Conservation (phyloP, 2,329 filamentous ascomycete genomes). For the Coniochaeta hoffmannii region DNA sequence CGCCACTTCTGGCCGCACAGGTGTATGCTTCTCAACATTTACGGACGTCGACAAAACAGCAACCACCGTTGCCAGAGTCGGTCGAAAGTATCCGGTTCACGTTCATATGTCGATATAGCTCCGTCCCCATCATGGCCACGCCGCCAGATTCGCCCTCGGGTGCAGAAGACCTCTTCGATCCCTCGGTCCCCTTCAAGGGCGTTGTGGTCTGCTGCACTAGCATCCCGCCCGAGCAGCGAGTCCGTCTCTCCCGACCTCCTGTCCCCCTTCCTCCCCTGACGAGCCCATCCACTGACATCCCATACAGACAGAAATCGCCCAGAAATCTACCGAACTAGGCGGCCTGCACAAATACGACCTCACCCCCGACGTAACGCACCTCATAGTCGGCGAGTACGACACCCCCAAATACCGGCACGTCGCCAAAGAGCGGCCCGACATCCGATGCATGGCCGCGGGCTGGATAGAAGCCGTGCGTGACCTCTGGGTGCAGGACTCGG, state of each 20-base stretch:
- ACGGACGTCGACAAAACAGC: background rate
- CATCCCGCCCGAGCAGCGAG: constrained; percentile 70
- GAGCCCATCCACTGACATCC: background rate
- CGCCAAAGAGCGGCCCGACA: constrained; percentile 78
- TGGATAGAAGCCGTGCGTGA: constrained; percentile 79
- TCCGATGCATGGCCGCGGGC: constrained; percentile 71
- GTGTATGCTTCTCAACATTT: background rate
- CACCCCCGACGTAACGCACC: constrained; percentile 91
- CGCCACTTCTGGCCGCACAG: background rate
- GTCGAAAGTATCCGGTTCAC: background rate
- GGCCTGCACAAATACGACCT: constrained; percentile 84
- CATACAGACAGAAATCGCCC: constrained; percentile 48
- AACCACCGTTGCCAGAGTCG: background rate
- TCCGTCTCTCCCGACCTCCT: constrained; percentile 33
- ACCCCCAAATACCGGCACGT: constrained; percentile 96
- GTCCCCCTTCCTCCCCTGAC: background rate
- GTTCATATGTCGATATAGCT: background rate
- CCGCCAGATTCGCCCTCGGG: constrained; percentile 12
- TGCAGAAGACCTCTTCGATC: constrained; percentile 32
- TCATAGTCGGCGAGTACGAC: constrained; percentile 81
- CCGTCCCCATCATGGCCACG: constrained; percentile 14
- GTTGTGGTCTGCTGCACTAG: constrained; percentile 84
- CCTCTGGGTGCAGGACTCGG: constrained; percentile 72
- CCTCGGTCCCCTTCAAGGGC: constrained; percentile 58
- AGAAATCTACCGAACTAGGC: constrained; percentile 71